Conservation (phyloP, 805 yeast genomes). For the Saturnispora serradocipensis region DNA sequence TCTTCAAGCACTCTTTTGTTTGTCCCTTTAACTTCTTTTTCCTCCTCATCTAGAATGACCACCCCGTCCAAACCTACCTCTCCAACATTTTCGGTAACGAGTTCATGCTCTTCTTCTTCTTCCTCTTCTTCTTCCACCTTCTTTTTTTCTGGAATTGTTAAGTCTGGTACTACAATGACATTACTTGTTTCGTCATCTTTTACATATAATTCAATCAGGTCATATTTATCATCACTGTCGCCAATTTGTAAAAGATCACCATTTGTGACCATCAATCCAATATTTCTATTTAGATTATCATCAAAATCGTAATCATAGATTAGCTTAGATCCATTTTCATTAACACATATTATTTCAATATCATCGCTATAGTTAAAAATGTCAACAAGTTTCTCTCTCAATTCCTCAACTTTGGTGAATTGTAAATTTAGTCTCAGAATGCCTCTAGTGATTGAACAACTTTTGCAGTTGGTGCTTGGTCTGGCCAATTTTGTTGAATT, state of each 20-base stretch:
- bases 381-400: constrained; percentile 41
- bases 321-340: constrained; percentile 35
- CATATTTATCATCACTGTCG: constrained; percentile 69
- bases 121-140: constrained; percentile 12
- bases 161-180: constrained; percentile 17
- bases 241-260: constrained; percentile 64
- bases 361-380: constrained; percentile 51
- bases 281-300: constrained; percentile 48
- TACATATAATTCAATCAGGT: constrained; percentile 55
- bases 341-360: constrained; percentile 38
- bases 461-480: constrained; percentile 67
- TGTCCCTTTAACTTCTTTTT: constrained; percentile 2
- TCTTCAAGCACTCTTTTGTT: background rate
- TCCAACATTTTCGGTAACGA: constrained; percentile 10
- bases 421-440: constrained; percentile 30
- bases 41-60: background rate
- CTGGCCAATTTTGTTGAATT: constrained; percentile 50
- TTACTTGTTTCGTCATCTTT: constrained; percentile 12
- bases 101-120: constrained; percentile 17
- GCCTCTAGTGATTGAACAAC: constrained; percentile 51
- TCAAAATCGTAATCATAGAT: constrained; percentile 84
- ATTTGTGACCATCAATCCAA: constrained; percentile 40
- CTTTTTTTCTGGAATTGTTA: constrained; percentile 17
- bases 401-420: constrained; percentile 34
- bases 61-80: constrained; percentile 8